phyloP scores from a whole-genome alignment of 2,329 filamentous ascomycete species.

The Chaetomium globosum region DNA sequence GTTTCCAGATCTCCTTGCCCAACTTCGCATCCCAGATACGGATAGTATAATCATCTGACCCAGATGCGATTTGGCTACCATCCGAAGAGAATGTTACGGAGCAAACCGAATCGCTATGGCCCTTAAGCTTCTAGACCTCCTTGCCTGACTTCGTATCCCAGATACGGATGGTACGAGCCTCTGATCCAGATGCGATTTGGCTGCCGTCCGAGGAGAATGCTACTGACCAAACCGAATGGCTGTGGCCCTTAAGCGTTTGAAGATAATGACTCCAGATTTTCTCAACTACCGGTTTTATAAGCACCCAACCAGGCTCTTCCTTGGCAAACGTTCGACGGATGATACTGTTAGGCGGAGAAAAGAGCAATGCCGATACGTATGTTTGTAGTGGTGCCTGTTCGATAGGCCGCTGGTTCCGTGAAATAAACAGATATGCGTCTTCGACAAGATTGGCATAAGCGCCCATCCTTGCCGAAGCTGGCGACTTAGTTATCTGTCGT shows the following conservation, averaged over 20 bases:
- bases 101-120: not conserved
- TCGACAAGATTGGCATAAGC: not conserved
- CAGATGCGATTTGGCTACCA: not conserved
- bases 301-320: not conserved
- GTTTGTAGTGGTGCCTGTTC: constrained; percentile 5
- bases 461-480: not conserved
- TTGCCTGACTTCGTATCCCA: constrained; percentile 1
- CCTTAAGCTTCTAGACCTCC: not conserved
- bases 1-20: not conserved
- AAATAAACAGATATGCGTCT: constrained; percentile 6
- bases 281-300: not conserved
- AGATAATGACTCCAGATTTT: not conserved
- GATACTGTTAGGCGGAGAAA: not conserved
- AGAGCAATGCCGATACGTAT: constrained; percentile 6
- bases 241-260: constrained; percentile 4
- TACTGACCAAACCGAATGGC: not conserved
- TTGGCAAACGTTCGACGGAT: not conserved
- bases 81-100: not conserved
- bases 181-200: not conserved
- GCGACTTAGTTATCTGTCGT: not conserved
- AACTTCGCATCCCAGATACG: not conserved
- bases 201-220: not conserved
- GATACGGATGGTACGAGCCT: not conserved
- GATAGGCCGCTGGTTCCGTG: not conserved
- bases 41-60: not conserved